phyloP scores from a whole-genome alignment of 1,284 basidiomycete species.

The Pseudozyma hubeiensis region DNA sequence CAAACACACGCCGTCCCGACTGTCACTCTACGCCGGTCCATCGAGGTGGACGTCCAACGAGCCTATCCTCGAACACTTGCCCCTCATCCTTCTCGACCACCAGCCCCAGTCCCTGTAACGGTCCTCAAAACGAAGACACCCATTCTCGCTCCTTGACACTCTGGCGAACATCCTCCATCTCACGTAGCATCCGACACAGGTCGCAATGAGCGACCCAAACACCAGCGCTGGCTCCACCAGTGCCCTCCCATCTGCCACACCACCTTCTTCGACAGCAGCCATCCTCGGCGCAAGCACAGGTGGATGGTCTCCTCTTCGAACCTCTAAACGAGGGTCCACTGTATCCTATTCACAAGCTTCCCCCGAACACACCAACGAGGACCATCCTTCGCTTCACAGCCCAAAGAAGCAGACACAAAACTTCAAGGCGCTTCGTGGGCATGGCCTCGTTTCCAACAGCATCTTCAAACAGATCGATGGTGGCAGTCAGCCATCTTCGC shows the following conservation, averaged over 20 bases:
- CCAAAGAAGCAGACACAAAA: constrained; percentile 48
- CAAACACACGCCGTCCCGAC: not conserved
- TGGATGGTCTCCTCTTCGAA: constrained; percentile 59
- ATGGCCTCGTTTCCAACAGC: constrained; percentile 62
- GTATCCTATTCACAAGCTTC: constrained; percentile 33
- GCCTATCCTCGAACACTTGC: no score
- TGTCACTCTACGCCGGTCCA: not conserved
- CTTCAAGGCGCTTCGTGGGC: constrained; percentile 53
- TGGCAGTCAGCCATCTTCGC: constrained; percentile 17
- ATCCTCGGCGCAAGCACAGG: constrained; percentile 59
- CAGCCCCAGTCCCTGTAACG: not conserved
- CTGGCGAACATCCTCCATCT: no score
- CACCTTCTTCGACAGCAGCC: constrained; percentile 50
- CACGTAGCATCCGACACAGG: not conserved
- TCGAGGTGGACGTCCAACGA: no score
- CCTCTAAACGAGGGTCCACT: constrained; percentile 26
- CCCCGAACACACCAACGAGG: constrained; percentile 28
- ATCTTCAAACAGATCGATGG: constrained; percentile 55
- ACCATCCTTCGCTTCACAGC: constrained; percentile 45
- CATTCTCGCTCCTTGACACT: no score
- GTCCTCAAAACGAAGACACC: no score
- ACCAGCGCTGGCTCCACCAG: constrained; percentile 15
- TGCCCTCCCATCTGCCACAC: constrained; percentile 21
- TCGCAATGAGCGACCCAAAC: constrained; percentile 35
- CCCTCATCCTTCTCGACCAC: not conserved